Evolutionary conservation across 75 land plant genomes (phyloP).

Genomic region (Gnetum montanum): DNA sequence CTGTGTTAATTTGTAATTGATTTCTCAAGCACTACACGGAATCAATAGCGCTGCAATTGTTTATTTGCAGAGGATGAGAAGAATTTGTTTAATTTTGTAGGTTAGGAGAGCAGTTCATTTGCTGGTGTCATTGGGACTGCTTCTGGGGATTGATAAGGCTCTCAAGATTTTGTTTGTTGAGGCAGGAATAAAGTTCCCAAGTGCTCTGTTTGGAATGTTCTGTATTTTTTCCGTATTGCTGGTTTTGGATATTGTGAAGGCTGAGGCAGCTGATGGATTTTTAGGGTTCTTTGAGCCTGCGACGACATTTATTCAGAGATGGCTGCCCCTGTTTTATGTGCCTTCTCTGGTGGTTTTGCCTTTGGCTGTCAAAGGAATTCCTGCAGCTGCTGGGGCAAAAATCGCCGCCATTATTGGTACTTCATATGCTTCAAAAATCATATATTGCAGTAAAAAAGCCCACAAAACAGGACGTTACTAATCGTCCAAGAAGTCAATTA

Average conservation of each 20-base stretch:
- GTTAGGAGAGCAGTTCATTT: slow-evolving; percentile 54
- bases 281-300: slow-evolving; percentile 84
- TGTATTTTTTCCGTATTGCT: slow-evolving; percentile 62
- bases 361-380: slow-evolving; percentile 80
- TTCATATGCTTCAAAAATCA: too few relatives aligned
- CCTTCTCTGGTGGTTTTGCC: slow-evolving; percentile 94
- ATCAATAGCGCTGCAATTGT: too few relatives aligned
- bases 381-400: slow-evolving; percentile 80
- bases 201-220: slow-evolving; percentile 96
- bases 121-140: slow-evolving; percentile 61
- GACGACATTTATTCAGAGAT: slow-evolving; percentile 79
- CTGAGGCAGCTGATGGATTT: slow-evolving; percentile 40
- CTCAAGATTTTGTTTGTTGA: slow-evolving; percentile 57
- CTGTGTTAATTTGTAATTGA: too few relatives aligned
- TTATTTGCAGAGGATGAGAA: too few relatives aligned
- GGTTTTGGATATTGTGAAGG: slow-evolving; percentile 35
- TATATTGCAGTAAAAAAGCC: too few relatives aligned
- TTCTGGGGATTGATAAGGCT: slow-evolving; percentile 69
- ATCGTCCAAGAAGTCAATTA: too few relatives aligned
- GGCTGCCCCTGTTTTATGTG: slow-evolving; percentile 96
- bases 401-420: slow-evolving; percentile 78
- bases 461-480: too few relatives aligned
- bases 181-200: slow-evolving; percentile 81
- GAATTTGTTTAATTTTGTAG: slow-evolving; percentile 26
- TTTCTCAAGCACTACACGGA: too few relatives aligned